phyloP scores from a whole-genome alignment of 768 basidiomycete species.

The Hemileccinum impolitum region DNA sequence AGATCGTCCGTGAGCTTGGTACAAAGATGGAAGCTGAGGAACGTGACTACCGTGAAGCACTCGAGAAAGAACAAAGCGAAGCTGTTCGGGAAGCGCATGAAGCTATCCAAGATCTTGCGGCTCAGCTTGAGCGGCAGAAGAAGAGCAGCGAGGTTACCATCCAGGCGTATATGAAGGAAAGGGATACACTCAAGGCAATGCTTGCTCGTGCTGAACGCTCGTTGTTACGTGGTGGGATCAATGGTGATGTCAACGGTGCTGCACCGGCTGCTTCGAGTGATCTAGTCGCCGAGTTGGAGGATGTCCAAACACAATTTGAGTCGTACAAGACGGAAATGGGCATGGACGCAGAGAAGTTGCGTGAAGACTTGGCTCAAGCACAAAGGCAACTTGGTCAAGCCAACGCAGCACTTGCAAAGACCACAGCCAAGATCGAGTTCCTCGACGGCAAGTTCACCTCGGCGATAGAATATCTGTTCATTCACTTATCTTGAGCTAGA shows the following conservation, averaged over 20 bases:
- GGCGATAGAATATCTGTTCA: too few relatives aligned
- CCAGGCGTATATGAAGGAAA: conserved; percentile 81
- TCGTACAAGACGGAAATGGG: conserved; percentile 78
- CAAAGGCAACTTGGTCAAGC: conserved; percentile 68
- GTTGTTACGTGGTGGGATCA: conserved; percentile 18
- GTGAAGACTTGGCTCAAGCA: conserved; percentile 63
- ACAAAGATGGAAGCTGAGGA: conserved; percentile 84
- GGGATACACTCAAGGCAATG: conserved; percentile 80
- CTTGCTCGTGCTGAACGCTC: conserved; percentile 49
- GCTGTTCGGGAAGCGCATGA: conserved; percentile 87
- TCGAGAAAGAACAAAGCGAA: conserved; percentile 72
- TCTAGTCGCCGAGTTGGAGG: conserved; percentile 57
- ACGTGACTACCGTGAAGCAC: conserved; percentile 62
- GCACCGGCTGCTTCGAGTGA: conserved; percentile 32
- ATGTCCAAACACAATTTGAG: conserved; percentile 79
- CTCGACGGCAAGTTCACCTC: conserved; percentile 54
- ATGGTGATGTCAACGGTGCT: conserved; percentile 33
- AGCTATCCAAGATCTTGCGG: conserved; percentile 73
- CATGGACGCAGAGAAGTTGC: conserved; percentile 64
- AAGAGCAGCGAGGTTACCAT: conserved; percentile 65
- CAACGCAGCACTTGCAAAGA: conserved; percentile 70
- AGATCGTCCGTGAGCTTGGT: conserved; percentile 79
- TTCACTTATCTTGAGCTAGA: conserved; percentile 39
- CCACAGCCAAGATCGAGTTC: conserved; percentile 78
- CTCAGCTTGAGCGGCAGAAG: conserved; percentile 77